Percentiles rank a stretch among this genome's conserved stretches.
Evolutionary conservation across 208 protist genomes (phyloP).

Genomic region (Crithidia mellificae): DNA sequence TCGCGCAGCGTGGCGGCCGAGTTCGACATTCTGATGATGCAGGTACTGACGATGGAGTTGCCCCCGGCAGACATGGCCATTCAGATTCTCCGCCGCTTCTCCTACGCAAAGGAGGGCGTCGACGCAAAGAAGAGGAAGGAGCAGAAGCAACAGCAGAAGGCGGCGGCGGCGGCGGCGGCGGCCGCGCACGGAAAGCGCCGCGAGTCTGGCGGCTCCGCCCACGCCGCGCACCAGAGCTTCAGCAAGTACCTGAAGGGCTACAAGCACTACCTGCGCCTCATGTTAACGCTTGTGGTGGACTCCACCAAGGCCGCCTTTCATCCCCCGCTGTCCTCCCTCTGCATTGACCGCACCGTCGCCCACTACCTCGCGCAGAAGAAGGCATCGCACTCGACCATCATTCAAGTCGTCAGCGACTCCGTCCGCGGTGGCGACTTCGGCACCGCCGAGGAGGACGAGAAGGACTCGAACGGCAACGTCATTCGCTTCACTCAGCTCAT

Average conservation of each 20-base stretch:
- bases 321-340: constrained; percentile 16
- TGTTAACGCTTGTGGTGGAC: constrained; percentile 63
- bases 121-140: no score
- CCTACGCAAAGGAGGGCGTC: constrained; percentile 22
- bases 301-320: constrained; percentile 34
- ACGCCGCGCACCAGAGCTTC: neutral
- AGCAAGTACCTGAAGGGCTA: constrained; percentile 26
- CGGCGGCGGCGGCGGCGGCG: neutral
- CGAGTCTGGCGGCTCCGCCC: neutral
- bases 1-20: constrained; percentile 24
- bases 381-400: constrained; percentile 26
- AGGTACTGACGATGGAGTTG: constrained; percentile 60
- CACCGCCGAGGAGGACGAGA: constrained; percentile 31
- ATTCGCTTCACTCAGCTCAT: constrained; percentile 29
- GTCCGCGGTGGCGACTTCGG: constrained; percentile 31
- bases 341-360: constrained; percentile 34
- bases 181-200: neutral
- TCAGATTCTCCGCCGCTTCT: constrained; percentile 72
- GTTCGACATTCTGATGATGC: constrained; percentile 63
- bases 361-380: constrained; percentile 28
- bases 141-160: neutral
- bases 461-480: constrained; percentile 26
- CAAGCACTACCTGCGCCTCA: constrained; percentile 52
- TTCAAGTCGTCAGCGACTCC: constrained; percentile 19
- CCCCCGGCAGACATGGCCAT: constrained; percentile 54